Base-by-base conservation (phyloP, 345 rosid species). In the Kandelia obovata region DNA sequence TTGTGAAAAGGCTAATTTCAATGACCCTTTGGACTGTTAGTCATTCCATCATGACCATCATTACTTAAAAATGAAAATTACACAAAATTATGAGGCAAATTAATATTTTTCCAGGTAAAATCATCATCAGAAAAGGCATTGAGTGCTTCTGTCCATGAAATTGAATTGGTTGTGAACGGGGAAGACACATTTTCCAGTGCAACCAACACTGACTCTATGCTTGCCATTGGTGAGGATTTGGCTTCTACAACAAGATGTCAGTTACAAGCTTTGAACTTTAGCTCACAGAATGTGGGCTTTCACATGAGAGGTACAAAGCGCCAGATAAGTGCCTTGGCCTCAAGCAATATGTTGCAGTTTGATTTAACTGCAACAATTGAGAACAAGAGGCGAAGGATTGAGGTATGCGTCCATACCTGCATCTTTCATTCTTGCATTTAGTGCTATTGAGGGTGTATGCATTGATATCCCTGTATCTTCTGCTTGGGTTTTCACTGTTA, bases 171-270 rank as follows among this genome's bases (percentile, higher is more conserved):
- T 35, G 65, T 61, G 47, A 61, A 61, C 5, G 17, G n/a, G 28
- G 51, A 32, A 16, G 65, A 61, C 25, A 61, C 23, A 17, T 16
- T 61, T 21, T 26, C 65, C 5, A 5, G 65, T 1, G 16, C 47
- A 61, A 47, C 65, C 23, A 46, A n/a, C 15, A 20, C 27, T 7
- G 47, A 61, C 65, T 61, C 65, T 20, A 32, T 9, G 64, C 15
- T 7, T 21, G 51, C 65, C 37, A 23, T 61, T 37, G 65, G 65
- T 35, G 51, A 37, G 27, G 65, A 61, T 61, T 61, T 61, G 65
- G 65, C 25, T 43, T 34, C 49, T n/a, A 46, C 25, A 37, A 37
- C 65, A 61, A 11, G 27, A 35, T 61, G 11, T 13, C 46, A 5
- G n/a, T 43, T 35, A 35, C 49, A 32, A 37, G 9, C 21, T n/a